phyloP scores from a whole-genome alignment of 768 basidiomycete species.

The Sistotremastrum suecicum region DNA sequence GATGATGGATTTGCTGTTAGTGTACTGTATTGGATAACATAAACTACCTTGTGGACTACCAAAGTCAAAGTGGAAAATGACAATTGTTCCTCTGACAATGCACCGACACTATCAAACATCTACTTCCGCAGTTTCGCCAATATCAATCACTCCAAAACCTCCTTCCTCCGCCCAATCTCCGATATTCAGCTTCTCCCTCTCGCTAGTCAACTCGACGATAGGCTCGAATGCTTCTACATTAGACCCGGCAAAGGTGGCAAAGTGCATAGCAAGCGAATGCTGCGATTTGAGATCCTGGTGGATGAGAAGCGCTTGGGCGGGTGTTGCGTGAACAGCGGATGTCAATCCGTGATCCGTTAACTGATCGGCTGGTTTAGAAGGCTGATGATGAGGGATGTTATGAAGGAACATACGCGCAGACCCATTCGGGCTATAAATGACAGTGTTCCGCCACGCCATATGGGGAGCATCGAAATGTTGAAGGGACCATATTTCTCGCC shows the following conservation, averaged over 20 bases:
- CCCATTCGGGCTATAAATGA: conserved; percentile 24
- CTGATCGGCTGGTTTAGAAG: conserved; percentile 2
- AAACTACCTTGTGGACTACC: too few species aligned
- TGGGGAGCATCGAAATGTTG: conserved; percentile 27
- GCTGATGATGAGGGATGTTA: neutral
- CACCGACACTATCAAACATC: too few species aligned
- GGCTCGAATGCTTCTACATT: conserved; percentile 27
- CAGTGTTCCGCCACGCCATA: conserved; percentile 30
- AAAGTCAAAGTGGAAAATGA: neutral
- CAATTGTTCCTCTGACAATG: too few species aligned
- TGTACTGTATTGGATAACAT: too few species aligned
- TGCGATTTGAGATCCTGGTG: conserved; percentile 23
- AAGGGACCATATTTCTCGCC: conserved; percentile 25
- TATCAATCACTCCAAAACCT: conserved; percentile 22
- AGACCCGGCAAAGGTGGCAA: conserved; percentile 29
- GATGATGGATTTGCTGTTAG: too few species aligned
- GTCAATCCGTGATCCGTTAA: conserved; percentile 18
- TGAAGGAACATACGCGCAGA: conserved; percentile 17
- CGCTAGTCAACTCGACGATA: conserved; percentile 18
- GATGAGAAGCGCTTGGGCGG: conserved; percentile 25
- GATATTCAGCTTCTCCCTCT: conserved; percentile 8
- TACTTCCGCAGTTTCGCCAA: conserved; percentile 14
- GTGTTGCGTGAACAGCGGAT: conserved; percentile 25
- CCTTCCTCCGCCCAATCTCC: conserved; percentile 17
- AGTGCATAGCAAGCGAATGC: conserved; percentile 27